Evolutionary conservation across 2,329 filamentous ascomycete genomes (phyloP).

Genomic region (Aureobasidium melanogenum): DNA sequence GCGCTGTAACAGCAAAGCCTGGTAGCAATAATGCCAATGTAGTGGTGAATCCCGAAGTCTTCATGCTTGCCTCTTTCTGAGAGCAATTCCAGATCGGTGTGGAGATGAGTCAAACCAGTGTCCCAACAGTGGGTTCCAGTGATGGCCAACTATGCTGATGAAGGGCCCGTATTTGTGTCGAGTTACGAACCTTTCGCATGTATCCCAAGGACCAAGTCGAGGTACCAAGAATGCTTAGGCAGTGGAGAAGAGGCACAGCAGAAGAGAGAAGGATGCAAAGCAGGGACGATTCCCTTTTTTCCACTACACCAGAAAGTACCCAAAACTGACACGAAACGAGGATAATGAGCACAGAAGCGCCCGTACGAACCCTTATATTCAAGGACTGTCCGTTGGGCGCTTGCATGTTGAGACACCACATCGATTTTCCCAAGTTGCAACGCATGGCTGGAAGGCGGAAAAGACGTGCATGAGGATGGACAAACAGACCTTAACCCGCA

Average conservation of each 20-base stretch:
- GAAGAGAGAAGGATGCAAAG: not conserved
- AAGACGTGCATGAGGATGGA: not conserved
- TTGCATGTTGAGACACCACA: not conserved
- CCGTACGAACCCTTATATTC: not conserved
- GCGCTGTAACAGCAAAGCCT: not conserved
- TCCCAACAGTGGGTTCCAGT: too few species aligned
- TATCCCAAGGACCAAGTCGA: not conserved
- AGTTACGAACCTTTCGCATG: not conserved
- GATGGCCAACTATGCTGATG: not conserved
- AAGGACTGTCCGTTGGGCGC: not conserved
- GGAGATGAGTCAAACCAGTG: too few species aligned
- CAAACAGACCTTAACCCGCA: not conserved
- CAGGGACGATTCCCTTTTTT: not conserved
- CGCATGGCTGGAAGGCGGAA: not conserved
- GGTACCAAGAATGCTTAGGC: not conserved
- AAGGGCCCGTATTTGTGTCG: too few species aligned
- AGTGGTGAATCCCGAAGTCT: not conserved
- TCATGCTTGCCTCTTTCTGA: not conserved
- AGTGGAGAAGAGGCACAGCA: slow-evolving; percentile 3
- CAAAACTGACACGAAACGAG: not conserved
- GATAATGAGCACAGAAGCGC: not conserved
- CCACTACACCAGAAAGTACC: not conserved
- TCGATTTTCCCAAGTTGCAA: not conserved
- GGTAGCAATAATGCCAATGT: not conserved
- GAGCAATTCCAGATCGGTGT: not conserved